phyloP scores from a whole-genome alignment of 2,329 filamentous ascomycete genomes.

The Penicillium sp. region DNA sequence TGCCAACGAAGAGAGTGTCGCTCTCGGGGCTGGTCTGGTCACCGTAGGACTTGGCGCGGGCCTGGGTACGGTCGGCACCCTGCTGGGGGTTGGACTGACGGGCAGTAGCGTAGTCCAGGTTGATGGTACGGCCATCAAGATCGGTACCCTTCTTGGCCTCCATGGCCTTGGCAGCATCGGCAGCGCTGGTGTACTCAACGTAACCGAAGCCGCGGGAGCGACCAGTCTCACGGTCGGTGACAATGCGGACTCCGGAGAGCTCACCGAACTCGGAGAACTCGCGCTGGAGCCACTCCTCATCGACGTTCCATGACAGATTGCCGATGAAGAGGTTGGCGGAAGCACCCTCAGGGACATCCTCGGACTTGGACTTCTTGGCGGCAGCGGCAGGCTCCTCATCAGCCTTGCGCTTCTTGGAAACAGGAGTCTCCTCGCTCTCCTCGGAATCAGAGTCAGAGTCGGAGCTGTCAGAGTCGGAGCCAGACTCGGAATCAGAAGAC shows the following conservation, averaged over 20 bases:
- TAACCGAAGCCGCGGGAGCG: conserved; percentile 92
- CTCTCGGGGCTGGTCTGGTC: conserved; percentile 75
- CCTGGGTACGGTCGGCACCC: conserved; percentile 55
- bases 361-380: conserved; percentile 62
- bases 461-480: conserved; percentile 26
- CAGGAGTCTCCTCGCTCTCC: conserved; percentile 30
- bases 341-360: conserved; percentile 32
- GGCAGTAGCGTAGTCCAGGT: conserved; percentile 72
- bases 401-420: conserved; percentile 50
- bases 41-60: conserved; percentile 58
- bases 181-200: conserved; percentile 72
- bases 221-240: conserved; percentile 75
- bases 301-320: conserved; percentile 85
- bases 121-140: conserved; percentile 69
- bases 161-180: conserved; percentile 66
- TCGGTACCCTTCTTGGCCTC: conserved; percentile 70
- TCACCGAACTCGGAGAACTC: conserved; percentile 79
- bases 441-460: conserved; percentile 35
- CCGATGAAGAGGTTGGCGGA: conserved; percentile 75
- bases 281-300: conserved; percentile 74
- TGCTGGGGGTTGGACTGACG: conserved; percentile 50
- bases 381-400: conserved; percentile 42
- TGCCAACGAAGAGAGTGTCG: conserved; percentile 87
- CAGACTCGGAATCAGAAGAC: conserved; percentile 26
- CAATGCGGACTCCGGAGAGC: conserved; percentile 69